phyloP scores from a whole-genome alignment of 441 rosid species.

The Populus hybrid region DNA sequence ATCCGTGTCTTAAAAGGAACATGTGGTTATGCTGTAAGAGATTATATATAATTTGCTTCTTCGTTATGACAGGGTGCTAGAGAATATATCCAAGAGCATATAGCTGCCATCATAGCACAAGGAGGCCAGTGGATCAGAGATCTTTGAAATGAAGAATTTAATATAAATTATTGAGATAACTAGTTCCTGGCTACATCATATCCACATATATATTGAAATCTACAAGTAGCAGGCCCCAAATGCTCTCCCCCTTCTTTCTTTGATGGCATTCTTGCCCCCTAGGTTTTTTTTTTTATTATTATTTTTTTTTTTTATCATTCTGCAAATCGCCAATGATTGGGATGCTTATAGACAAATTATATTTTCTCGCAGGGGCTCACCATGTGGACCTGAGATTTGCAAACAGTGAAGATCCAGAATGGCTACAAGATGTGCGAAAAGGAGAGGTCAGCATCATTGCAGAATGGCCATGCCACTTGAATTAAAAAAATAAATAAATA shows the following conservation, averaged over 20 bases:
- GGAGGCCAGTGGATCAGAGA: slow-evolving; percentile 30
- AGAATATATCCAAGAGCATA: slow-evolving; percentile 42
- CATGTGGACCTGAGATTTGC: slow-evolving; percentile 60
- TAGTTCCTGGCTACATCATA: background rate
- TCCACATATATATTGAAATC: background rate
- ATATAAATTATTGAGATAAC: background rate
- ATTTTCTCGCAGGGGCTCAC: slow-evolving; percentile 43
- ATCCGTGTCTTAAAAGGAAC: background rate
- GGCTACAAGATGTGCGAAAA: slow-evolving; percentile 49
- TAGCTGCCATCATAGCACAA: slow-evolving; percentile 46
- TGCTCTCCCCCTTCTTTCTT: background rate
- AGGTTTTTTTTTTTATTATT: too few relatives aligned
- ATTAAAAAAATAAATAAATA: too few relatives aligned
- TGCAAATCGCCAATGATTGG: background rate
- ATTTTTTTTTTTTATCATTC: too few relatives aligned
- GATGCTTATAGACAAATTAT: background rate
- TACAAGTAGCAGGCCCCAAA: background rate
- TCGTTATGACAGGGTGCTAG: slow-evolving; percentile 39
- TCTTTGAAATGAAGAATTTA: background rate
- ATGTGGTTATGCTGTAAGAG: too few relatives aligned
- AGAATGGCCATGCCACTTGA: slow-evolving; percentile 39
- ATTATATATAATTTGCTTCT: background rate
- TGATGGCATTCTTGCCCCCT: background rate
- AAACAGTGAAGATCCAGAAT: slow-evolving; percentile 45
- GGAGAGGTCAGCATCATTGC: slow-evolving; percentile 39